phyloP scores from a whole-genome alignment of 2,329 filamentous ascomycete species.

The Trichoderma asperellum region DNA sequence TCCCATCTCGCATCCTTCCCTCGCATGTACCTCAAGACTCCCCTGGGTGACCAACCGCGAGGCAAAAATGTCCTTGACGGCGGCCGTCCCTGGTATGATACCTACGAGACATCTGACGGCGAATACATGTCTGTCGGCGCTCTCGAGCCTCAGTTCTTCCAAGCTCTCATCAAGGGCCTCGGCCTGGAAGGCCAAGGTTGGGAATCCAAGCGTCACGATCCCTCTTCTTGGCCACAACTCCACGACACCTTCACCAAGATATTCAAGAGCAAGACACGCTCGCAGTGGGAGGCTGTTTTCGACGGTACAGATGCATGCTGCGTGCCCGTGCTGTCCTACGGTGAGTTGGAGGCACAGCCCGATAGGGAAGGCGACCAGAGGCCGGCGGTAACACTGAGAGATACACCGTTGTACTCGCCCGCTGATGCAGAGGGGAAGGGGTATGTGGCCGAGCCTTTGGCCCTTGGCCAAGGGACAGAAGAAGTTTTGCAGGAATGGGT shows the following conservation, averaged over 20 bases:
- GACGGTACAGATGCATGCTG: constrained; percentile 91
- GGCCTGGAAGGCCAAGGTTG: constrained; percentile 57
- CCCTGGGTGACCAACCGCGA: constrained; percentile 64
- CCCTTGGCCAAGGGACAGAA: constrained; percentile 73
- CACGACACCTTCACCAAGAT: constrained; percentile 60
- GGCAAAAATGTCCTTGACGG: constrained; percentile 82
- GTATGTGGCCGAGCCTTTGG: constrained; percentile 64
- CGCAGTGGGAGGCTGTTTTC: constrained; percentile 84
- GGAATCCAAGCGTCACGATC: constrained; percentile 61
- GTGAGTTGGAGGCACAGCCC: constrained; percentile 63
- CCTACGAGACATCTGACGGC: constrained; percentile 81
- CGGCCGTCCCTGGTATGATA: constrained; percentile 86
- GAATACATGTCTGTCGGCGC: constrained; percentile 87
- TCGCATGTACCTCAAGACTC: constrained; percentile 66
- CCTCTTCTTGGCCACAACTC: constrained; percentile 69
- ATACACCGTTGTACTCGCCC: constrained; percentile 60
- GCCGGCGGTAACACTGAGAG: constrained; percentile 68
- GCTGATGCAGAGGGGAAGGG: constrained; percentile 51
- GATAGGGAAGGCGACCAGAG: constrained; percentile 68
- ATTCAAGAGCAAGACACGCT: constrained; percentile 72
- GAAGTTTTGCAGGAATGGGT: constrained; percentile 71
- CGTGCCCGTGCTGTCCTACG: constrained; percentile 80
- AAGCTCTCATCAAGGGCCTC: constrained; percentile 67
- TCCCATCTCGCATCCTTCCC: constrained; percentile 80
- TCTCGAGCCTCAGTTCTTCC: constrained; percentile 85